Evolutionary conservation across 306 rosid genomes (phyloP).

Genomic region (Astragalus glycyphyllos): DNA sequence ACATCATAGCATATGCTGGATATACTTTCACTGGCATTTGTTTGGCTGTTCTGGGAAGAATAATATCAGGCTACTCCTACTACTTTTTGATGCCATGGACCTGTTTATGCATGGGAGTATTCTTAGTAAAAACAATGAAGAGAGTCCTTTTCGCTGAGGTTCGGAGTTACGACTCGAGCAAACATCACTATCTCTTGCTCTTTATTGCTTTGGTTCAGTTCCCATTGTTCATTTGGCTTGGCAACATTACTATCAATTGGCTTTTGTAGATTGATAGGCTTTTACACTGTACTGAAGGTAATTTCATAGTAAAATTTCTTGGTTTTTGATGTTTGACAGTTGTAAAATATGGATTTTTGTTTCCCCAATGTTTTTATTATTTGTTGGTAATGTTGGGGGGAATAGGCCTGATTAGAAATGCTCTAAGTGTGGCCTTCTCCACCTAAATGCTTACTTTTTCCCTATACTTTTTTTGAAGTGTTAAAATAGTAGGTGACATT

Average conservation of each 20-base stretch:
- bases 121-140: conserved; percentile 95
- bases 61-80: conserved; percentile 70
- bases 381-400: conserved; percentile 35
- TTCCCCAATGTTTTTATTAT: neutral
- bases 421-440: conserved; percentile 21
- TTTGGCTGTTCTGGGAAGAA: conserved; percentile 77
- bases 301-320: conserved; percentile 38
- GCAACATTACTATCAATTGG: conserved; percentile 91
- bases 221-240: conserved; percentile 94
- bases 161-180: conserved; percentile 88
- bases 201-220: conserved; percentile 90
- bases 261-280: conserved; percentile 55
- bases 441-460: neutral
- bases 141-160: conserved; percentile 92
- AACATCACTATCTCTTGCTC: conserved; percentile 91
- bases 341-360: conserved; percentile 35
- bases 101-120: conserved; percentile 91
- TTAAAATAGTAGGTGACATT: neutral
- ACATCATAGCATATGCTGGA: conserved; percentile 87
- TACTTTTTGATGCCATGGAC: conserved; percentile 91
- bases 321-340: conserved; percentile 24
- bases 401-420: conserved; percentile 35
- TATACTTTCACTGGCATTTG: conserved; percentile 84
- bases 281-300: conserved; percentile 42
- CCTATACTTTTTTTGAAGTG: neutral